These are phyloP conservation scores for Talaromyces rugulosus DNA, from an alignment of 2,329 filamentous ascomycete genomes.

Conservation along the genomic window DNA sequence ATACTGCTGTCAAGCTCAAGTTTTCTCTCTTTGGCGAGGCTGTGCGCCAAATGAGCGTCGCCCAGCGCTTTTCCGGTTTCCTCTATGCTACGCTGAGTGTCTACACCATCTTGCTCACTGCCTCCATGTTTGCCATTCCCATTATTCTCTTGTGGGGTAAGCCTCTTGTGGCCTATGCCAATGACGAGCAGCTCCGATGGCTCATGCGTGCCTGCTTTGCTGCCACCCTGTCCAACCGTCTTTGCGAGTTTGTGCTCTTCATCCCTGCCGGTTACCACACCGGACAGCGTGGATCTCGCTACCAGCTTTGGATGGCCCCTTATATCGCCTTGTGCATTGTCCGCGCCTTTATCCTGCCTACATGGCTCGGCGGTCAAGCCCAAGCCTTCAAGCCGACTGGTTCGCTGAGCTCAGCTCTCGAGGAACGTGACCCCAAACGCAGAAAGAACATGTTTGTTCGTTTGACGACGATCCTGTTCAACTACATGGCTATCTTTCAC, in stretches of 20 bases:
- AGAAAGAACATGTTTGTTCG: slow-evolving; percentile 47
- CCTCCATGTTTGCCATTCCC: slow-evolving; percentile 57
- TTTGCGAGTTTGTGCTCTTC: slow-evolving; percentile 57
- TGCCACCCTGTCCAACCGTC: slow-evolving; percentile 47
- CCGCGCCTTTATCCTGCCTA: slow-evolving; percentile 55
- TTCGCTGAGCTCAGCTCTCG: slow-evolving; percentile 52
- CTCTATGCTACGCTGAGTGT: slow-evolving; percentile 54
- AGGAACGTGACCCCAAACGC: slow-evolving; percentile 50
- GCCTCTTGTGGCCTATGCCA: slow-evolving; percentile 55
- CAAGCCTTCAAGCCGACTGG: slow-evolving; percentile 60
- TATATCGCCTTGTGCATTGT: slow-evolving; percentile 58
- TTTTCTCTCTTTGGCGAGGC: slow-evolving; percentile 56
- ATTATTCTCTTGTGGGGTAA: slow-evolving; percentile 56
- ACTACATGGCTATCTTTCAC: slow-evolving; percentile 56
- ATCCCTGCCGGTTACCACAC: slow-evolving; percentile 58
- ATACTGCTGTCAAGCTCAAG: slow-evolving; percentile 57
- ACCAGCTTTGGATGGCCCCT: slow-evolving; percentile 61
- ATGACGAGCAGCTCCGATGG: slow-evolving; percentile 53
- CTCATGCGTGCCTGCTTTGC: slow-evolving; percentile 55
- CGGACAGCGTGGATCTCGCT: slow-evolving; percentile 53
- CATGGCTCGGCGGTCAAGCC: slow-evolving; percentile 56
- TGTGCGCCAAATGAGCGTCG: slow-evolving; percentile 51
- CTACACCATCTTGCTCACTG: slow-evolving; percentile 53
- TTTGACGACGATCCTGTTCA: slow-evolving; percentile 52
- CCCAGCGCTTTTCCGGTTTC: slow-evolving; percentile 58